phyloP scores from a whole-genome alignment of 495 filamentous ascomycete genomes.

The Parathielavia hyrcaniae region DNA sequence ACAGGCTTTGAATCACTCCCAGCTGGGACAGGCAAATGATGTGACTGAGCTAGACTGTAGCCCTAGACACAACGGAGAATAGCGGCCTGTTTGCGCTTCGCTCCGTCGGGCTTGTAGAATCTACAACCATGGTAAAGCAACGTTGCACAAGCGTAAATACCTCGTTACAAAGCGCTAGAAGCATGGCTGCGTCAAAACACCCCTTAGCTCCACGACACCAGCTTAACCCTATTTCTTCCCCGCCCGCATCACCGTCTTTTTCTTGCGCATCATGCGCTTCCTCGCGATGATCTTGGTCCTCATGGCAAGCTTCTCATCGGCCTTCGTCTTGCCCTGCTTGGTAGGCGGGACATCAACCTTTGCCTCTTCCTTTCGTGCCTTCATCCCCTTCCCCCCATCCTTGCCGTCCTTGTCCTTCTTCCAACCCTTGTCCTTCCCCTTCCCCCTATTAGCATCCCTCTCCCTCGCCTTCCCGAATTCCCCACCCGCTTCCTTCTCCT shows the following conservation, averaged over 20 bases:
- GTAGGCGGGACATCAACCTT: slow-evolving; percentile 5
- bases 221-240: slow-evolving; percentile 19
- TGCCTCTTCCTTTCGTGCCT: slow-evolving; percentile 8
- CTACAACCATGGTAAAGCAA: not conserved
- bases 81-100: not conserved
- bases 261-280: slow-evolving; percentile 46
- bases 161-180: not conserved
- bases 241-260: slow-evolving; percentile 39
- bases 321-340: slow-evolving; percentile 27
- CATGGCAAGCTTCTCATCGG: slow-evolving; percentile 33
- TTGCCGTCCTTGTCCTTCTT: slow-evolving; percentile 26
- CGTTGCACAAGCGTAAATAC: not conserved
- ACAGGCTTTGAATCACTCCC: too few relatives aligned
- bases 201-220: not conserved
- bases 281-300: slow-evolving; percentile 45
- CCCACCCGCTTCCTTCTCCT: slow-evolving; percentile 1
- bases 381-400: not conserved
- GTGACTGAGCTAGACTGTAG: not conserved
- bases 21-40: not conserved
- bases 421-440: slow-evolving; percentile 8
- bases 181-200: not conserved
- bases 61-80: not conserved
- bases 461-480: slow-evolving; percentile 4
- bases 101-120: not conserved
- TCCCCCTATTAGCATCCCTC: slow-evolving; percentile 11